Evolutionary conservation across 352 stramenopile species (phyloP), one percentile per base, ranked within the genome.

Genomic region (Peronospora destructor): DNA sequence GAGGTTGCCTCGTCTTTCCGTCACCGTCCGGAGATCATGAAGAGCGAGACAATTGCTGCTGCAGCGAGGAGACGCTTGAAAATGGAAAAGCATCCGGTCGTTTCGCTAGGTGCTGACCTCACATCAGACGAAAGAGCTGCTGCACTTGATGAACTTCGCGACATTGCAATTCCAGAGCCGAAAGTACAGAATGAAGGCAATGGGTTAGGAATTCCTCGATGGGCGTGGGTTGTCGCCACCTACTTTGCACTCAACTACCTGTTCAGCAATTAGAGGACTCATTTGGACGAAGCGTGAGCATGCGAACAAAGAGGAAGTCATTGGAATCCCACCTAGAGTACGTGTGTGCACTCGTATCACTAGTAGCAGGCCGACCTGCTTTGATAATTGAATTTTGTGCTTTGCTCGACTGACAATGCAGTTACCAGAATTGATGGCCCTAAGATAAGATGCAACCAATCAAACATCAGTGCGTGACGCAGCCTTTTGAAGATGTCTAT

Each of bases 201-300:
- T 41, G 57, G 57, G 17, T 49, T 85, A 25, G 58, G 65, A 38
- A 85, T 91, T 43, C 79, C 79, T 8, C 35, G 55, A 21, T 87
- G 84, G 55, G 76, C 78, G 23, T 91, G 85, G 68, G 68, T 65
- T 14, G 64, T 91, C 42, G 73, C 54, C 40, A 73, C 85, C 43
- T 91, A 84, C 57, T 61, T 88, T 51, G 64, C 59, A 30, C 42
- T 85, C 40, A 87, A 84, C 56, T 87, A 91, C 62, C 64, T 91
- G 36, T 86, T 59, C 38, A 52, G 44, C 41, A 46, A 48, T 44
- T 68, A 57, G 53, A 63, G 14, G 51, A 52, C 25, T 30, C 8
- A 21, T 17, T 6, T 21, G 46, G 43, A 44, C 49, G 30, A 44
- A 38, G 43, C 35, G 23, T 28, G 29, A 3, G 25, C 19, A 6